phyloP scores from a whole-genome alignment of 2,329 filamentous ascomycete genomes.

The Aspergillus uvarum region DNA sequence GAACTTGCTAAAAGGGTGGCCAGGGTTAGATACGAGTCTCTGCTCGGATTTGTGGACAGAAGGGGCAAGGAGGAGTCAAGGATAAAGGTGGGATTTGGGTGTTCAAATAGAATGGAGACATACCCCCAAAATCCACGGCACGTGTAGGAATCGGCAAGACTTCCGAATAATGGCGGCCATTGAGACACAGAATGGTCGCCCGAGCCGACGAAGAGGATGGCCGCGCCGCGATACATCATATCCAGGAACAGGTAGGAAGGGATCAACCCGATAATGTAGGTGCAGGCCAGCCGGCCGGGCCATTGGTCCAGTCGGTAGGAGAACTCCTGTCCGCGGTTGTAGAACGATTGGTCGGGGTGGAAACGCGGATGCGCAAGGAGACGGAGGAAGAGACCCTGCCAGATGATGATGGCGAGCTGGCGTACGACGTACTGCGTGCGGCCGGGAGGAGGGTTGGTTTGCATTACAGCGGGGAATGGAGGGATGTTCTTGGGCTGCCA shows the following conservation, averaged over 20 bases:
- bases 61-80: no score
- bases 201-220: slow-evolving; percentile 21
- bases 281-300: slow-evolving; percentile 17
- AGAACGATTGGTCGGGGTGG: background rate
- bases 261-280: slow-evolving; percentile 9
- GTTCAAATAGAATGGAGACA: slow-evolving; percentile 1
- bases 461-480: background rate
- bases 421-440: slow-evolving; percentile 20
- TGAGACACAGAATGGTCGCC: slow-evolving; percentile 16
- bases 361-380: background rate
- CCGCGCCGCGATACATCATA: slow-evolving; percentile 19
- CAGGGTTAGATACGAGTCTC: background rate
- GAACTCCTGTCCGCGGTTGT: slow-evolving; percentile 6
- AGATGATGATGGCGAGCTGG: slow-evolving; percentile 20
- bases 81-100: no score
- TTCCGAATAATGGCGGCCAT: slow-evolving; percentile 28
- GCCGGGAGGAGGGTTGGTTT: slow-evolving; percentile 5
- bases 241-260: slow-evolving; percentile 18
- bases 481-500: slow-evolving; percentile 25
- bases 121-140: slow-evolving; percentile 32
- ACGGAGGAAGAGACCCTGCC: slow-evolving; percentile 25
- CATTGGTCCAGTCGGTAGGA: slow-evolving; percentile 8
- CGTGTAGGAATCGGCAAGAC: slow-evolving; percentile 25
- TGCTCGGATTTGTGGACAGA: background rate
- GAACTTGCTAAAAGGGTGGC: slow-evolving; percentile 22